Conservation (phyloP, 345 rosid species). For the Diplotaxis tenuifolia region DNA sequence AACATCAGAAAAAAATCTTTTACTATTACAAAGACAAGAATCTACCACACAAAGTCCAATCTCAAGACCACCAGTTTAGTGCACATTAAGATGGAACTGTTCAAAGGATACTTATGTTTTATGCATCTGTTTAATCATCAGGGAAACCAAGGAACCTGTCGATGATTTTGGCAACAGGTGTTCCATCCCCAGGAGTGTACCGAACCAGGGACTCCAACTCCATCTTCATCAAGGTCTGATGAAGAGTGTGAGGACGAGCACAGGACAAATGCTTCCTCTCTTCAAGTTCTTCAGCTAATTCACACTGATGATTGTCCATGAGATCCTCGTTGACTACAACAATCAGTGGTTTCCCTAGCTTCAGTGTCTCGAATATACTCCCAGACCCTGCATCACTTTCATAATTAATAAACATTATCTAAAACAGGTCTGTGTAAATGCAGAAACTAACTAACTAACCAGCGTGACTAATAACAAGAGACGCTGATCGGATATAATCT, state of each 20-base stretch:
- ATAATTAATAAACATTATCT: not conserved
- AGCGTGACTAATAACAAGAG: constrained; percentile 92
- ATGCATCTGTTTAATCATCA: constrained; percentile 51
- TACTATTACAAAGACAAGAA: not conserved
- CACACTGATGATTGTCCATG: constrained; percentile 96
- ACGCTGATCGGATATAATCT: constrained; percentile 74
- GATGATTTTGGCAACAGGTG: constrained; percentile 61
- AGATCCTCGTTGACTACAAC: constrained; percentile 94
- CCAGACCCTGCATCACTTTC: constrained; percentile 64
- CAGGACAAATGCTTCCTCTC: constrained; percentile 76
- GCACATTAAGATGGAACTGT: not conserved
- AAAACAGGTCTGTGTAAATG: not conserved
- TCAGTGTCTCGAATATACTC: constrained; percentile 88
- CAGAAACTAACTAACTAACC: constrained; percentile 37
- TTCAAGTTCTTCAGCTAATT: constrained; percentile 86
- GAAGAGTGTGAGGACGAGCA: constrained; percentile 65
- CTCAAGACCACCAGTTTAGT: not conserved
- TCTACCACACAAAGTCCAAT: not conserved
- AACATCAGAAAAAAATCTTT: not conserved
- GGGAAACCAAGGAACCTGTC: constrained; percentile 74
- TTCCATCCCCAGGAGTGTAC: constrained; percentile 65
- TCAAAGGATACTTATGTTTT: not conserved
- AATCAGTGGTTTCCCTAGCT: constrained; percentile 69
- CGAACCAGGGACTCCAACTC: constrained; percentile 60
- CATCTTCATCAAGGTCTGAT: constrained; percentile 50